Evolutionary conservation across 495 filamentous ascomycete genomes (phyloP).

Genomic region (Tuber magnatum): DNA sequence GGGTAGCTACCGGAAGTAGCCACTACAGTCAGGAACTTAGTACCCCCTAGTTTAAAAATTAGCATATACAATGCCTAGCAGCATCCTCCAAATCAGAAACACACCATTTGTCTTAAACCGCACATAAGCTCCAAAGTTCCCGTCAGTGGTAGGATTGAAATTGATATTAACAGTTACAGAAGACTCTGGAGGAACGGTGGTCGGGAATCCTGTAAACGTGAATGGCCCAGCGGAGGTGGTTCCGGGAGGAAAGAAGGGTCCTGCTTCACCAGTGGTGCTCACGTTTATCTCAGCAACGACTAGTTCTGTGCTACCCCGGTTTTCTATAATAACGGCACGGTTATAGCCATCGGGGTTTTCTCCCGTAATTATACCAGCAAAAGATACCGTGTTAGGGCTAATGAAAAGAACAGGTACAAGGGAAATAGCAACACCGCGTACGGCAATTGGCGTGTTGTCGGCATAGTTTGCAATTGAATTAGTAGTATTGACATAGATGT

Average conservation of each 20-base stretch:
- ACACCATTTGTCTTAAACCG: constrained; percentile 43
- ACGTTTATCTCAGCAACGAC: constrained; percentile 42
- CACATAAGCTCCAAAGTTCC: constrained; percentile 45
- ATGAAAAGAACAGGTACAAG: constrained; percentile 41
- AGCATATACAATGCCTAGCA: not conserved
- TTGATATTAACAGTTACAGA: constrained; percentile 42
- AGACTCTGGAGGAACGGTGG: constrained; percentile 39
- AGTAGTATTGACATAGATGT: constrained; percentile 44
- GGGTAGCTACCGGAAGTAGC: constrained; percentile 44
- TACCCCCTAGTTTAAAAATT: constrained; percentile 29
- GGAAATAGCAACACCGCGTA: constrained; percentile 42
- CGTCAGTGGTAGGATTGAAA: constrained; percentile 44
- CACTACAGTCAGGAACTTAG: constrained; percentile 42
- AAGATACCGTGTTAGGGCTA: constrained; percentile 43
- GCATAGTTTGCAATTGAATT: constrained; percentile 44
- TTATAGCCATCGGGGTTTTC: constrained; percentile 33
- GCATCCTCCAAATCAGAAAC: not conserved
- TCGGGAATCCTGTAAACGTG: constrained; percentile 43
- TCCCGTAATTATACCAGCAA: constrained; percentile 44
- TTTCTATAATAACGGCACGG: constrained; percentile 41
- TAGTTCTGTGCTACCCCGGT: constrained; percentile 42
- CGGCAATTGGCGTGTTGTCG: constrained; percentile 38
- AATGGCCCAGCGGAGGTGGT: constrained; percentile 44
- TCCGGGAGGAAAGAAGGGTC: constrained; percentile 41
- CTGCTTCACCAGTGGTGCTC: constrained; percentile 42